Percentiles rank a stretch among this genome's conserved stretches.
Evolutionary conservation across 2,329 filamentous ascomycete species (phyloP).

Genomic region (Talaromyces verruculosus): DNA sequence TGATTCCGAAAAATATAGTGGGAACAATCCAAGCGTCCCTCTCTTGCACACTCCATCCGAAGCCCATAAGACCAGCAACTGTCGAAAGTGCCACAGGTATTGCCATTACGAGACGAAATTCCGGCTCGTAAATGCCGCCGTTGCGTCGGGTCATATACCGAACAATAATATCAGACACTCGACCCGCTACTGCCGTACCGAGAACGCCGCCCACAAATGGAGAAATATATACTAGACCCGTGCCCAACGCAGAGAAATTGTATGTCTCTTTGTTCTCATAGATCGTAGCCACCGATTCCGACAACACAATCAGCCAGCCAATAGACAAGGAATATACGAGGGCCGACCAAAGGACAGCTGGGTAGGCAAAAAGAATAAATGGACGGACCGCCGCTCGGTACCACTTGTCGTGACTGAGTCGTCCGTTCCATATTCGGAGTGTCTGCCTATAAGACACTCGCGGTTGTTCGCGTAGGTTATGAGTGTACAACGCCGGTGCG

Average conservation of each 20-base stretch:
- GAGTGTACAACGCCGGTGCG: constrained; percentile 61
- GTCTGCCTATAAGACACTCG: constrained; percentile 71
- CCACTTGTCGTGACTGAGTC: constrained; percentile 77
- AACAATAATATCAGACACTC: constrained; percentile 81
- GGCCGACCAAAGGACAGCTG: constrained; percentile 83
- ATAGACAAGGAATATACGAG: constrained; percentile 83
- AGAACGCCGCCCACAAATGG: constrained; percentile 86
- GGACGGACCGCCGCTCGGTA: constrained; percentile 73
- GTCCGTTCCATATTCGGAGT: constrained; percentile 74
- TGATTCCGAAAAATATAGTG: constrained; percentile 86
- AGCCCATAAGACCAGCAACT: constrained; percentile 85
- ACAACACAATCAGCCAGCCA: constrained; percentile 93
- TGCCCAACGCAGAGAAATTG: constrained; percentile 76
- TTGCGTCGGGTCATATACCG: constrained; percentile 79
- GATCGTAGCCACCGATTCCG: constrained; percentile 79
- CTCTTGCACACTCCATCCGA: constrained; percentile 84
- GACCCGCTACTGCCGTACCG: constrained; percentile 88
- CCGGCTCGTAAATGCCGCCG: constrained; percentile 91
- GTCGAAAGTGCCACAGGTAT: constrained; percentile 76
- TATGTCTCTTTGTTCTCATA: constrained; percentile 70
- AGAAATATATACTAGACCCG: constrained; percentile 83
- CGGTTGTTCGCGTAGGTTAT: constrained; percentile 65
- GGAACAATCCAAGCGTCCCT: constrained; percentile 84
- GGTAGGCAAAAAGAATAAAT: constrained; percentile 83
- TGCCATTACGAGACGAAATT: constrained; percentile 88